Evolutionary conservation across 495 filamentous ascomycete genomes (phyloP), one percentile per base, ranked within the genome.

Genomic region (Podospora sp.): DNA sequence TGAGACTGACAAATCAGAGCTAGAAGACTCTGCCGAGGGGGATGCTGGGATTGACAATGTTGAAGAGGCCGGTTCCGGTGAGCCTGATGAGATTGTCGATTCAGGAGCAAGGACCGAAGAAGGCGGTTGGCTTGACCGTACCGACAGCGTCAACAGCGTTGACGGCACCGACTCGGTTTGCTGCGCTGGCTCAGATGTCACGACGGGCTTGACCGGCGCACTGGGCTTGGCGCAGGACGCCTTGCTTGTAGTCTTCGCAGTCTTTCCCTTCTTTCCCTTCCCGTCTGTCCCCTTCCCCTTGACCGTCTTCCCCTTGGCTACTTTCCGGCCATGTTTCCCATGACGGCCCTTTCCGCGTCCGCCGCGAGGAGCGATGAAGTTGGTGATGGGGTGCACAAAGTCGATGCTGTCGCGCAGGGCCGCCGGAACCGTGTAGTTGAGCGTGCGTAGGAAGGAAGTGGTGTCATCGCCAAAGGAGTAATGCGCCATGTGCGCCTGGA

Each of bases 381-480:
- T 74, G 22, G 76, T 71, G 65, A 82, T 60, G 2, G 80, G 80
- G 49, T 80, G 75, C 53, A 82, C 74, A 58, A 82, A 82, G 59
- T 76, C 76, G 65, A 81, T 77, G 71, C 74, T 71, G 26, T 76
- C 68, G 12, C 73, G 75, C 18, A 87, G 70, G 12, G 72, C 69
- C 9, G 70, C 69, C 0, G 85, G 85, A 0, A 88, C 70, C 1
- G 80, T 82, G 70, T 88, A 88, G 16, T 74, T 75, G 26, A 63
- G 71, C 16, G 80, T 72, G 9, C 77, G 75, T n/a, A 80, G 65
- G 60, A 71, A 70, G 50, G 50, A 73, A 16, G 9, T 69, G 2
- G 29, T 40, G 36, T 70, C 66, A 2, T 57, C 62, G 26, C 51
- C 64, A 58, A 76, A 79, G 14, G 70, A 70, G 67, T 81, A 83